Evolutionary conservation across 441 rosid genomes (phyloP).

Genomic region (Geranium incanum): DNA sequence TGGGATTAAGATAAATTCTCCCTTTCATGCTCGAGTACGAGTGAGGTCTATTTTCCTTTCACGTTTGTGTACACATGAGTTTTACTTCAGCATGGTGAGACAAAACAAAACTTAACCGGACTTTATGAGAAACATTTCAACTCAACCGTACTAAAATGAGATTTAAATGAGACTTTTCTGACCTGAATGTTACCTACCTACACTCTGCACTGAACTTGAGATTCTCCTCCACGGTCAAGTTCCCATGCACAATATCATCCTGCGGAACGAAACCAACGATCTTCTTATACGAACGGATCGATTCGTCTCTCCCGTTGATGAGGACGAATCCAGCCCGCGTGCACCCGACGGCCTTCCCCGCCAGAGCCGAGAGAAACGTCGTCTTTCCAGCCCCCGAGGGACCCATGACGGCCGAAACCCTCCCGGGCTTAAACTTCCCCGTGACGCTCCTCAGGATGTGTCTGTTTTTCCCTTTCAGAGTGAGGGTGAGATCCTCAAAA

Average conservation of each 20-base stretch:
- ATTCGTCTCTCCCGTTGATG: conserved; percentile 65
- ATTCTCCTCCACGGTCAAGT: conserved; percentile 90
- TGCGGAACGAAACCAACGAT: conserved; percentile 94
- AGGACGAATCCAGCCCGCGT: conserved; percentile 55
- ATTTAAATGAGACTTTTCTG: too few species aligned
- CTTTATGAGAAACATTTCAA: too few species aligned
- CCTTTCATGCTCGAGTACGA: too few species aligned
- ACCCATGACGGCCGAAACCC: conserved; percentile 96
- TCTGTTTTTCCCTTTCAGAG: conserved; percentile 68
- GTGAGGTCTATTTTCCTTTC: too few species aligned
- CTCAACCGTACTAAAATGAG: too few species aligned
- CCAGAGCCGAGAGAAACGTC: conserved; percentile 84
- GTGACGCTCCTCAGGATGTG: conserved; percentile 79
- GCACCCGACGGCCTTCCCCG: conserved; percentile 83
- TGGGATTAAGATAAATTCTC: too few species aligned
- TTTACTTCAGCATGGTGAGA: too few species aligned
- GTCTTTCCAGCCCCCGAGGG: conserved; percentile 99
- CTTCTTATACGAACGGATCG: conserved; percentile 77
- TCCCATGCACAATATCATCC: conserved; percentile 96
- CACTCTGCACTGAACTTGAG: conserved; percentile 96
- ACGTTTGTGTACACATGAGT: too few species aligned
- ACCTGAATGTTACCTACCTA: conserved; percentile 47
- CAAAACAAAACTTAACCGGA: too few species aligned
- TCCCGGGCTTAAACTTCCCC: conserved; percentile 81
- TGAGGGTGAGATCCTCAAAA: conserved; percentile 73